A percentile compares a stretch with the other conserved stretches of the same genome.
phyloP scores from a whole-genome alignment of 2,329 filamentous ascomycete genomes.

The Botrytis deweyae region DNA sequence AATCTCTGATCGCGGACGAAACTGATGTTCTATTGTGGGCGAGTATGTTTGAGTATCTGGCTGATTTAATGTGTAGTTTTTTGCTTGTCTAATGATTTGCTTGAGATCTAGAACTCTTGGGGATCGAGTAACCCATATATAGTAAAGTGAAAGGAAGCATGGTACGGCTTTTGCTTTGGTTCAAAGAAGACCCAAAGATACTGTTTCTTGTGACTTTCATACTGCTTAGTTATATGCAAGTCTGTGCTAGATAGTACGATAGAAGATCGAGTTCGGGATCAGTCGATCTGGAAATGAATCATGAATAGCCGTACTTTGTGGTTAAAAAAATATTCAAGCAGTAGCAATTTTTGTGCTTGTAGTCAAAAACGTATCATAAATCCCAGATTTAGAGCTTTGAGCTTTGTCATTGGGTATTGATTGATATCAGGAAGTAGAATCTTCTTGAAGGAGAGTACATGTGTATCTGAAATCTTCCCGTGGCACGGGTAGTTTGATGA shows the following conservation, averaged over 20 bases:
- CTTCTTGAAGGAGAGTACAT: background rate
- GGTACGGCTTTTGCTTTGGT: background rate
- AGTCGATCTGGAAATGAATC: background rate
- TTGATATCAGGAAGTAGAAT: too few species aligned
- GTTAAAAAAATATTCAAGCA: background rate
- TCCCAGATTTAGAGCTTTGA: background rate
- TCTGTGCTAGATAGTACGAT: background rate
- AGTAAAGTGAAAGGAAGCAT: background rate
- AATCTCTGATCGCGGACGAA: background rate
- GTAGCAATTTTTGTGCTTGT: background rate
- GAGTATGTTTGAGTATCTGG: background rate
- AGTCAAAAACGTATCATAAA: background rate
- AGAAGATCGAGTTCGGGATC: background rate
- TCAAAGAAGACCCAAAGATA: background rate
- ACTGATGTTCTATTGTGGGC: background rate
- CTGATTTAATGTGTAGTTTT: background rate
- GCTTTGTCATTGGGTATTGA: too few species aligned
- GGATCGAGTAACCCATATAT: background rate
- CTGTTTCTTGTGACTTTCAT: background rate
- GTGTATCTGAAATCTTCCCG: background rate
- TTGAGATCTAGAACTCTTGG: too few species aligned
- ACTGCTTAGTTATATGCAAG: background rate
- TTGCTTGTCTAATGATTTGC: background rate
- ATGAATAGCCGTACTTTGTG: background rate
- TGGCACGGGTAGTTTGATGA: too few species aligned